These are phyloP conservation scores for Globisporangium orthogonon DNA, from an alignment of 352 stramenopile species.

Conservation along the genomic window DNA sequence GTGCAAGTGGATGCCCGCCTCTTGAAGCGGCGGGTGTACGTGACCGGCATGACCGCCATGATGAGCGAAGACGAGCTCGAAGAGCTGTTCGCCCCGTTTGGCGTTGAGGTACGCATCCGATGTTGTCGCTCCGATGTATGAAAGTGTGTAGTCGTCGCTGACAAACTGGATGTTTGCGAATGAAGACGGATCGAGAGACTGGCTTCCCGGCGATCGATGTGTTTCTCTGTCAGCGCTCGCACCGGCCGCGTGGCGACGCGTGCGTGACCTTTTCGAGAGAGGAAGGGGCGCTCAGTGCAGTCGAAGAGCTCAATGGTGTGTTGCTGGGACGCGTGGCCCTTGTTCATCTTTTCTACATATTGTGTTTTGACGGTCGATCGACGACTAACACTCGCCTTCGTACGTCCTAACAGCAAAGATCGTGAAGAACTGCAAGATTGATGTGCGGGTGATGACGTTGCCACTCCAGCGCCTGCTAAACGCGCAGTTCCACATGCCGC, in stretches of 20 bases:
- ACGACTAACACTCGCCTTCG: neutral
- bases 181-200: slow-evolving; percentile 37
- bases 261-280: slow-evolving; percentile 36
- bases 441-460: slow-evolving; percentile 35
- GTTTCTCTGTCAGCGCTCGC: slow-evolving; percentile 43
- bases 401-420: slow-evolving; percentile 30
- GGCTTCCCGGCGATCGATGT: slow-evolving; percentile 45
- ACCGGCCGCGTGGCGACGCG: slow-evolving; percentile 43
- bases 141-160: neutral
- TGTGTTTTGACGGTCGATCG: neutral
- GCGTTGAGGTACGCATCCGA: slow-evolving; percentile 29
- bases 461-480: slow-evolving; percentile 38
- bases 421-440: slow-evolving; percentile 51
- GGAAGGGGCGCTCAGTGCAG: slow-evolving; percentile 29
- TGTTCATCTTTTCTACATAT: no score
- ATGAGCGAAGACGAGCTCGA: slow-evolving; percentile 39
- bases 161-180: neutral
- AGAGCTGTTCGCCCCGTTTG: slow-evolving; percentile 50
- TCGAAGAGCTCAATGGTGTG: slow-evolving; percentile 53
- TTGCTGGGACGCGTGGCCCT: neutral
- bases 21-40: slow-evolving; percentile 43
- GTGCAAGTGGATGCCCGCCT: slow-evolving; percentile 33
- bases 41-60: slow-evolving; percentile 40
- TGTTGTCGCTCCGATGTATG: neutral
- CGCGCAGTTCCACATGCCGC: slow-evolving; percentile 31